phyloP scores from a whole-genome alignment of 306 rosid species.

The Quercus suber region DNA sequence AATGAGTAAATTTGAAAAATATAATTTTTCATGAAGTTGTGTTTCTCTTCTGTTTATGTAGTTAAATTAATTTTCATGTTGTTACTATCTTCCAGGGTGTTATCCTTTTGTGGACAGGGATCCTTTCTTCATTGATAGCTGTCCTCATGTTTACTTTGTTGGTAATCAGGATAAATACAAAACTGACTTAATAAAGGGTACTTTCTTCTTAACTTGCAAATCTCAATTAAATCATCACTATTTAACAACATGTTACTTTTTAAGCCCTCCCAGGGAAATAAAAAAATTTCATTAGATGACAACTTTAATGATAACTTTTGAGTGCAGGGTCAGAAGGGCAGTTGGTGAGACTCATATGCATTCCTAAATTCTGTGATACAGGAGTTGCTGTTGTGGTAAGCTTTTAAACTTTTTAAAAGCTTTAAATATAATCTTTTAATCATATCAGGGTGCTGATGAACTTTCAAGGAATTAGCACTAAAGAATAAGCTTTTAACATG shows the following conservation, averaged over 20 bases:
- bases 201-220: slow-evolving; percentile 19
- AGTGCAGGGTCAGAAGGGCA: slow-evolving; percentile 86
- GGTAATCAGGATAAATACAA: slow-evolving; percentile 87
- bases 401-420: neutral
- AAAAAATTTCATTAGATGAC: neutral
- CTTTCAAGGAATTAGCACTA: neutral
- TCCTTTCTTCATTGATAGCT: slow-evolving; percentile 83
- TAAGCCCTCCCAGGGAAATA: neutral
- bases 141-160: slow-evolving; percentile 88
- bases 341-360: slow-evolving; percentile 72
- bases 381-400: slow-evolving; percentile 91
- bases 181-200: slow-evolving; percentile 72
- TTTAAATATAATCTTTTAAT: neutral
- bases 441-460: neutral
- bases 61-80: neutral
- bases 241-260: slow-evolving; percentile 14
- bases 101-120: slow-evolving; percentile 86
- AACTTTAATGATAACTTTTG: slow-evolving; percentile 2
- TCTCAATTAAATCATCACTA: neutral
- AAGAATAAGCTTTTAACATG: neutral
- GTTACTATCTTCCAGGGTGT: slow-evolving; percentile 62
- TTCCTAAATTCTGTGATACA: slow-evolving; percentile 80
- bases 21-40: neutral
- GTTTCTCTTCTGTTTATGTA: neutral
- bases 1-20: neutral